phyloP scores from a whole-genome alignment of 164 flowering plant species.

The Pachysandra terminalis region DNA sequence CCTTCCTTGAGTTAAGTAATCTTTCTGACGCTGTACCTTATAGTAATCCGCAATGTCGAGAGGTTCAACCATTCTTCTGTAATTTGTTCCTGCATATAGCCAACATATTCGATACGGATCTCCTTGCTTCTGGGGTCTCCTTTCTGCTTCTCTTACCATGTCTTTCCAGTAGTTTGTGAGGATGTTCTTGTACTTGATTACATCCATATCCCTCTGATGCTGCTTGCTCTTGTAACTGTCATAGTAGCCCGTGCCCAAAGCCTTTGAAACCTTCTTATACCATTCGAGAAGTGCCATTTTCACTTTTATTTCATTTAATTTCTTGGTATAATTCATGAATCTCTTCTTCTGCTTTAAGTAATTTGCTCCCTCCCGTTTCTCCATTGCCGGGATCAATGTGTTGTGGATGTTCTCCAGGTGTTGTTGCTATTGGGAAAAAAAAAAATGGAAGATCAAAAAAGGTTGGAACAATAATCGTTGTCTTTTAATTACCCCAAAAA shows the following conservation, averaged over 20 bases:
- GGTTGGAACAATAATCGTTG: too few relatives aligned
- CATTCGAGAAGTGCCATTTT: conserved; percentile 38
- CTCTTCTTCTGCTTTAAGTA: not conserved
- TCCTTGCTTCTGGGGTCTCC: conserved; percentile 34
- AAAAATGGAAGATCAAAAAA: too few relatives aligned
- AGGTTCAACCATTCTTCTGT: conserved; percentile 51
- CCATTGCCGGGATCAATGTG: conserved; percentile 1
- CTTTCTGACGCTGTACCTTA: conserved; percentile 3
- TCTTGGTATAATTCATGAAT: conserved; percentile 16
- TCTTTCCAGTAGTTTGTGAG: conserved; percentile 40
- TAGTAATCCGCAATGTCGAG: conserved; percentile 51
- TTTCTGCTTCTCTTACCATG: conserved; percentile 28
- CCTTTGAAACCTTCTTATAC: conserved; percentile 36
- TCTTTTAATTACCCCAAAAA: too few relatives aligned
- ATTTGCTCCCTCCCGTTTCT: conserved; percentile 9
- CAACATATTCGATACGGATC: conserved; percentile 16
- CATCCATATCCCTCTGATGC: conserved; percentile 6
- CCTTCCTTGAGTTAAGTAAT: conserved; percentile 26
- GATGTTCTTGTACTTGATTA: conserved; percentile 6
- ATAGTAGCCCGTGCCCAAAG: conserved; percentile 33
- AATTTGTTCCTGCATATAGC: conserved; percentile 39
- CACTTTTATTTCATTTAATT: conserved; percentile 27
- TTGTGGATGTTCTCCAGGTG: conserved; percentile 6
- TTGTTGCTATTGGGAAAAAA: not conserved
- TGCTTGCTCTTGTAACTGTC: conserved; percentile 28